Evolutionary conservation across 2,329 filamentous ascomycete species (phyloP).

Genomic region (Arthrinium phaeospermum): DNA sequence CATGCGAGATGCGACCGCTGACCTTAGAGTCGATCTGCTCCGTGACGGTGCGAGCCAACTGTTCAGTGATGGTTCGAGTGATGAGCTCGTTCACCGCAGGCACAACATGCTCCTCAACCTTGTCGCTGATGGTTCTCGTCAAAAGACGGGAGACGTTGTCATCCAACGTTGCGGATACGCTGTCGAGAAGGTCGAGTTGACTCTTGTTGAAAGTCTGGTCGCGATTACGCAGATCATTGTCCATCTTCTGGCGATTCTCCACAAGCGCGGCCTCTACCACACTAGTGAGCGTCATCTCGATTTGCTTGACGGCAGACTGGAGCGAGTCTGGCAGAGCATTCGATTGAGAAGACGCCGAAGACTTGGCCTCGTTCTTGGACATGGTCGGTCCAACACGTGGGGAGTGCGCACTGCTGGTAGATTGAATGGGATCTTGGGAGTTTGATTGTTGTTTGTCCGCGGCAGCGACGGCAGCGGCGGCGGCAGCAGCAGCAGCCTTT

Average conservation of each 20-base stretch:
- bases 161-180: constrained; percentile 65
- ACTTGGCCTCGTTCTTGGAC: constrained; percentile 42
- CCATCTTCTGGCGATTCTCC: constrained; percentile 66
- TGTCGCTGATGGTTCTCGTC: constrained; percentile 74
- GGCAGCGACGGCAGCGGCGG: constrained; percentile 45
- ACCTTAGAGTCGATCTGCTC: constrained; percentile 75
- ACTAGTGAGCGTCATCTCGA: constrained; percentile 55
- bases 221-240: constrained; percentile 65
- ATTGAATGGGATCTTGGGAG: constrained; percentile 42
- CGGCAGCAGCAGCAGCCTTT: constrained; percentile 57
- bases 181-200: constrained; percentile 60
- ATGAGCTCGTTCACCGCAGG: constrained; percentile 75
- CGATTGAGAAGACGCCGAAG: constrained; percentile 29
- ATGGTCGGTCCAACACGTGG: constrained; percentile 41
- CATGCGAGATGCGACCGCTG: constrained; percentile 67
- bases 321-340: constrained; percentile 49
- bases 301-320: constrained; percentile 58
- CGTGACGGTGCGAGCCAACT: constrained; percentile 70
- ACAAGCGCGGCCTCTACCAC: constrained; percentile 63
- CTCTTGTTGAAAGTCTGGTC: constrained; percentile 59
- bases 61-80: constrained; percentile 71
- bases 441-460: constrained; percentile 51
- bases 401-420: constrained; percentile 46
- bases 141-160: constrained; percentile 74
- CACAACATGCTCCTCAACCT: constrained; percentile 77